These are phyloP conservation scores for Echeveria elegans DNA, from an alignment of 164 flowering plant genomes.

Conservation along the genomic window DNA sequence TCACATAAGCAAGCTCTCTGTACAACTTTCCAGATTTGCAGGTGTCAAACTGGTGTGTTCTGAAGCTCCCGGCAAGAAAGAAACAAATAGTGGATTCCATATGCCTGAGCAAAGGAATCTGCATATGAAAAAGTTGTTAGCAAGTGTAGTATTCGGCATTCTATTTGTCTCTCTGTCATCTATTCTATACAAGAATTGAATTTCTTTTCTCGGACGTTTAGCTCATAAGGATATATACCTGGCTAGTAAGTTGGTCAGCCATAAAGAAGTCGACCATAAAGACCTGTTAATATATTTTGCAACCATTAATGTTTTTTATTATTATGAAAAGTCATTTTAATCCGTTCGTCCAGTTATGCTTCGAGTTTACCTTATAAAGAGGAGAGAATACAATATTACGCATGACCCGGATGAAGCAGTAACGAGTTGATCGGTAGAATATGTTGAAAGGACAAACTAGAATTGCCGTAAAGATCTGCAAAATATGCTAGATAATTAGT, in stretches of 20 bases:
- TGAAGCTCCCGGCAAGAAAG: conserved; percentile 65
- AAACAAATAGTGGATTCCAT: conserved; percentile 88
- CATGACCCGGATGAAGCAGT: conserved; percentile 60
- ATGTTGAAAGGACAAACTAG: conserved; percentile 80
- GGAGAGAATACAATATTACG: conserved; percentile 91
- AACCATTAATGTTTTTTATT: neutral
- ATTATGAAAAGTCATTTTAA: neutral
- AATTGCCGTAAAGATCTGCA: conserved; percentile 45
- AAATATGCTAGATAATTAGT: neutral
- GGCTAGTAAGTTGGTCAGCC: conserved; percentile 99
- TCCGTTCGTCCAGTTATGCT: too few relatives aligned
- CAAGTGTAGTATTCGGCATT: neutral
- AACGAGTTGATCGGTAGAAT: conserved; percentile 81
- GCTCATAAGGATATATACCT: conserved; percentile 47
- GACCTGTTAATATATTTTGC: conserved; percentile 39
- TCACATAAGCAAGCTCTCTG: conserved; percentile 75
- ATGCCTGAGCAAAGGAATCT: conserved; percentile 89
- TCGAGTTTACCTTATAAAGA: conserved; percentile 59
- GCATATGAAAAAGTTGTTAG: neutral
- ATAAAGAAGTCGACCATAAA: conserved; percentile 91
- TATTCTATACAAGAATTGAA: neutral
- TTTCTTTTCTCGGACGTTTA: neutral
- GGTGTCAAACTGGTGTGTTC: conserved; percentile 45
- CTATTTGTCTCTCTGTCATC: neutral
- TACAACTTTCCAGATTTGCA: conserved; percentile 62